These are phyloP conservation scores for Metschnikowia continentalis DNA, from an alignment of 805 yeast species.

Conservation along the genomic window DNA sequence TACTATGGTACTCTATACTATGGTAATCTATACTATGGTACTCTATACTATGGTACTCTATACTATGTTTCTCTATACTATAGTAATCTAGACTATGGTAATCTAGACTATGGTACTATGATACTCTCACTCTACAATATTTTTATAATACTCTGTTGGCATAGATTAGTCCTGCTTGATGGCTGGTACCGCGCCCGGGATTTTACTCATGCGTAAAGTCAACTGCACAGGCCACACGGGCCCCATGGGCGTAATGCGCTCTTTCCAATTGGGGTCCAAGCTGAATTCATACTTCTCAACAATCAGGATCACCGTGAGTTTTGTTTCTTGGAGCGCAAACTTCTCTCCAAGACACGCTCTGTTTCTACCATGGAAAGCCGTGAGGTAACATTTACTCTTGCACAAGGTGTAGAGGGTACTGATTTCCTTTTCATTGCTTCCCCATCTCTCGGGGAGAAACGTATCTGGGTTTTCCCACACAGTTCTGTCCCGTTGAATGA, in stretches of 20 bases:
- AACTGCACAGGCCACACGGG: constrained; percentile 49
- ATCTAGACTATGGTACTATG: too few species aligned
- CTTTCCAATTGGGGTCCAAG: constrained; percentile 44
- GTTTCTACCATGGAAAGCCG: constrained; percentile 57
- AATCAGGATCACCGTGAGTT: constrained; percentile 35
- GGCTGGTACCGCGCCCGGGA: background rate
- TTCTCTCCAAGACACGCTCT: constrained; percentile 61
- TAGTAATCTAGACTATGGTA: too few species aligned
- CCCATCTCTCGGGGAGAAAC: constrained; percentile 54
- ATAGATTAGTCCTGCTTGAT: too few species aligned
- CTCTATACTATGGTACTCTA: too few species aligned
- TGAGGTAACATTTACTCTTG: constrained; percentile 43
- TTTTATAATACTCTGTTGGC: too few species aligned
- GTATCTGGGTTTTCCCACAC: constrained; percentile 44
- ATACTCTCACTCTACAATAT: too few species aligned
- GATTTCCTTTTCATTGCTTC: constrained; percentile 34
- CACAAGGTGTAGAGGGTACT: constrained; percentile 36
- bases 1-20: too few species aligned
- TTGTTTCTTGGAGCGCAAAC: constrained; percentile 46
- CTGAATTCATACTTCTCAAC: constrained; percentile 32
- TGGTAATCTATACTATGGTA: too few species aligned
- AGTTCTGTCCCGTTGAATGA: constrained; percentile 42
- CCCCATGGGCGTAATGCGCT: constrained; percentile 53
- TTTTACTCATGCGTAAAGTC: constrained; percentile 5
- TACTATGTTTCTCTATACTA: too few species aligned